These are phyloP conservation scores for Mrakia frigida DNA, from an alignment of 768 basidiomycete species.

Conservation along the genomic window DNA sequence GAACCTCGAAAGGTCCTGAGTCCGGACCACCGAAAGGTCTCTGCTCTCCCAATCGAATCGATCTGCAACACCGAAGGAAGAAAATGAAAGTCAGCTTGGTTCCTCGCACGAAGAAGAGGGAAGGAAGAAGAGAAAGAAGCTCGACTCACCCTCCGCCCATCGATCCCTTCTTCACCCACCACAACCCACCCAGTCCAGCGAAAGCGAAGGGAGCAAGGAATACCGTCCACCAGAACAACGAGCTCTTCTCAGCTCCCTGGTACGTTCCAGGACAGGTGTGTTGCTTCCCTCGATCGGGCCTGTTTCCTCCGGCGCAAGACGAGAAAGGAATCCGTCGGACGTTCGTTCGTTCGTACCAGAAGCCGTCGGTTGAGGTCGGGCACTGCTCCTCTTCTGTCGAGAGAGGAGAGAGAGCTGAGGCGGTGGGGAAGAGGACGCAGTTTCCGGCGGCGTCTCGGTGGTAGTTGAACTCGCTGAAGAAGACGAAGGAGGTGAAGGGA, in stretches of 20 bases:
- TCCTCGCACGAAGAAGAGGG: neutral
- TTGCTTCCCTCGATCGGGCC: conserved; percentile 65
- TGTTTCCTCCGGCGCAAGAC: conserved; percentile 68
- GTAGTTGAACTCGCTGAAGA: conserved; percentile 83
- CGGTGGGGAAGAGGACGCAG: conserved; percentile 73
- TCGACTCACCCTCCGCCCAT: conserved; percentile 64
- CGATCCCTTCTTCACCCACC: conserved; percentile 65
- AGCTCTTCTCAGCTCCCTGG: conserved; percentile 40
- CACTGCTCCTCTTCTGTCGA: conserved; percentile 46
- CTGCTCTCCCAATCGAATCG: conserved; percentile 40
- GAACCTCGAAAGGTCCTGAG: conserved; percentile 55
- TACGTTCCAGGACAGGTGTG: conserved; percentile 63
- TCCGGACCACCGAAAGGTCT: conserved; percentile 42
- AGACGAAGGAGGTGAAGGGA: neutral
- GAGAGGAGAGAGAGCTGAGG: conserved; percentile 50
- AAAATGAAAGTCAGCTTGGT: conserved; percentile 28
- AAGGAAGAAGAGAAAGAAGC: neutral
- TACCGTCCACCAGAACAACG: conserved; percentile 78
- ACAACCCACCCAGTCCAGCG: conserved; percentile 69
- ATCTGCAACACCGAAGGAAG: conserved; percentile 29
- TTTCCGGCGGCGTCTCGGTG: conserved; percentile 60
- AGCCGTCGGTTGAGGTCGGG: conserved; percentile 41
- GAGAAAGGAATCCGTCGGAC: conserved; percentile 90
- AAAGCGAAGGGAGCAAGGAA: conserved; percentile 69
- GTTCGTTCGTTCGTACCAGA: conserved; percentile 89